Conservation (phyloP, 768 basidiomycete genomes). For the Lentinula edodes region DNA sequence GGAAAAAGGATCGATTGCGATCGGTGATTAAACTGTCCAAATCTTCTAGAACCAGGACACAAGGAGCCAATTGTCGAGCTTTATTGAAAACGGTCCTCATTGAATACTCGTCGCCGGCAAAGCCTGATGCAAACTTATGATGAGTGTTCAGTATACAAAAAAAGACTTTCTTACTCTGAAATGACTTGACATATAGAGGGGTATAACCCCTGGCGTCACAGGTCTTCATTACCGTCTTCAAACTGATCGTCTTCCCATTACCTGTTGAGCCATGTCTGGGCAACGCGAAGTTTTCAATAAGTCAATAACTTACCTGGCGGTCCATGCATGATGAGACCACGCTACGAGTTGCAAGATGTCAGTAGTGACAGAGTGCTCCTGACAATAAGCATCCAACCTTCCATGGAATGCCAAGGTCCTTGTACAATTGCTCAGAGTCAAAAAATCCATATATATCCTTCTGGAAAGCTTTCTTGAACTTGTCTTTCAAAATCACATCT, state of each 20-base stretch:
- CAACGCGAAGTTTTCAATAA: constrained; percentile 19
- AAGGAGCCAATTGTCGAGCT: constrained; percentile 66
- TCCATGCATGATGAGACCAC: constrained; percentile 79
- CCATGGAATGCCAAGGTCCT: constrained; percentile 75
- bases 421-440: constrained; percentile 66
- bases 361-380: neutral
- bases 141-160: neutral
- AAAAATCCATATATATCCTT: constrained; percentile 82
- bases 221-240: constrained; percentile 79
- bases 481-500: constrained; percentile 65
- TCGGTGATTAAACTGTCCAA: constrained; percentile 79
- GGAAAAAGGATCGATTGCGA: constrained; percentile 77
- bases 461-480: constrained; percentile 61
- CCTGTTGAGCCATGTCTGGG: constrained; percentile 84
- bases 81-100: constrained; percentile 68
- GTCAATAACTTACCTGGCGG: constrained; percentile 50
- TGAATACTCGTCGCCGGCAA: constrained; percentile 54
- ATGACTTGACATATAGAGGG: constrained; percentile 79
- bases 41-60: constrained; percentile 53
- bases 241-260: constrained; percentile 79
- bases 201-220: constrained; percentile 56
- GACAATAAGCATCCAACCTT: constrained; percentile 40
- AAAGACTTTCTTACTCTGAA: constrained; percentile 45
- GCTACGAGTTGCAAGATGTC: constrained; percentile 30
- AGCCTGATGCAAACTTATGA: constrained; percentile 29